Percentiles rank a stretch among this genome's conserved stretches.
These are phyloP conservation scores for Zasmidium angulare DNA, from an alignment of 2,329 filamentous ascomycete species.

Conservation along the genomic window DNA sequence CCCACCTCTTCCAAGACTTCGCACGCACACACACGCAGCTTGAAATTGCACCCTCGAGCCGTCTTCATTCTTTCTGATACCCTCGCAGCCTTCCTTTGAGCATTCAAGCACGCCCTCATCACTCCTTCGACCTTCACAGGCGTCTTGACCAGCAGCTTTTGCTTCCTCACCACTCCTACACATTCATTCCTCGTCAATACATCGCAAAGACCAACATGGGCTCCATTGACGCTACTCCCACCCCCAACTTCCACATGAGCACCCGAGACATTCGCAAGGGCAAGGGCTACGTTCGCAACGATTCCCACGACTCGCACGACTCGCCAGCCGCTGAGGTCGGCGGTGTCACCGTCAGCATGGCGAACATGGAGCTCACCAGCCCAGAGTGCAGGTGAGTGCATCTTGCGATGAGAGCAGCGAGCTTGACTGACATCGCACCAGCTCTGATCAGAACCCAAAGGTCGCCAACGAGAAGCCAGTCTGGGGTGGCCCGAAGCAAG, in stretches of 20 bases:
- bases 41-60: not conserved
- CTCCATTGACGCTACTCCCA: not conserved
- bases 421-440: not conserved
- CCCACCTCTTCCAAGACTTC: not conserved
- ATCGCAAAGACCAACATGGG: not conserved
- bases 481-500: not conserved
- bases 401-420: no score
- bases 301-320: not conserved
- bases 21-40: no score
- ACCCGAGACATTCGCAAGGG: no score
- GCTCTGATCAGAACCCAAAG: not conserved
- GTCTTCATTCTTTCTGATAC: not conserved
- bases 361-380: not conserved
- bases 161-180: no score
- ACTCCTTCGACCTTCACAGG: not conserved
- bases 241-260: no score
- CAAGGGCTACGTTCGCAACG: not conserved
- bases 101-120: not conserved
- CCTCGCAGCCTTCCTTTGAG: not conserved
- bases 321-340: not conserved
- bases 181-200: not conserved
- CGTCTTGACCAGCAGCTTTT: not conserved
- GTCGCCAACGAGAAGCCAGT: not conserved
- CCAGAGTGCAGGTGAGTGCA: not conserved
- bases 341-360: not conserved